These are phyloP conservation scores for Teratosphaeria pseudoeucalypti DNA, from an alignment of 2,329 filamentous ascomycete species.

Conservation along the genomic window DNA sequence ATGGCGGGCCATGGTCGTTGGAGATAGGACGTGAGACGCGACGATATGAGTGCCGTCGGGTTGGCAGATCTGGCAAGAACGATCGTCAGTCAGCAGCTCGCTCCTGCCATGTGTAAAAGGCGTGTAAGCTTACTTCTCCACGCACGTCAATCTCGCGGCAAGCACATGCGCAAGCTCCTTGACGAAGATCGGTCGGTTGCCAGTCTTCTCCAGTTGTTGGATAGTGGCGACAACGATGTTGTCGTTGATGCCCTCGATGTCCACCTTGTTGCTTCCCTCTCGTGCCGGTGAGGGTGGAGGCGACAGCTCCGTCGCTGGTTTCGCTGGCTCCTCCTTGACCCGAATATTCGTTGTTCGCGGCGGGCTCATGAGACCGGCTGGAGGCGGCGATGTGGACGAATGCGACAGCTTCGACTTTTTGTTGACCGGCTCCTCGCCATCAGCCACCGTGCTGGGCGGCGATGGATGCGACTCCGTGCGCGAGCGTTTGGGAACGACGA, in stretches of 20 bases:
- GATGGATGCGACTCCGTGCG: conserved; percentile 38
- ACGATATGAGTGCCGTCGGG: conserved; percentile 88
- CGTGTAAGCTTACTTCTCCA: conserved; percentile 68
- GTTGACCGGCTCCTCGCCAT: conserved; percentile 45
- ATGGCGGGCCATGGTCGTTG: conserved; percentile 72
- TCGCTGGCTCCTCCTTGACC: conserved; percentile 39
- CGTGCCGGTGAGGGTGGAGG: conserved; percentile 65
- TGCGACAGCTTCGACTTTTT: conserved; percentile 69
- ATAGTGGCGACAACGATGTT: conserved; percentile 91
- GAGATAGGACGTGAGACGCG: conserved; percentile 77
- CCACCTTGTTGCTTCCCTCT: conserved; percentile 47
- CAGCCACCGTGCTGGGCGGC: conserved; percentile 51
- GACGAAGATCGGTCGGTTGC: conserved; percentile 85
- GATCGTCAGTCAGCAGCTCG: conserved; percentile 27
- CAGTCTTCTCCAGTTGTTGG: conserved; percentile 75
- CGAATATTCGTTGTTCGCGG: conserved; percentile 32
- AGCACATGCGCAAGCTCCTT: conserved; percentile 83
- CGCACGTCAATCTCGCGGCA: conserved; percentile 63
- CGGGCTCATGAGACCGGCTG: conserved; percentile 31
- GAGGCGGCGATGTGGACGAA: conserved; percentile 30
- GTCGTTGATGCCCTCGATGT: conserved; percentile 78
- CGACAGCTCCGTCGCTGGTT: conserved; percentile 52
- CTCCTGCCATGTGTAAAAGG: not conserved
- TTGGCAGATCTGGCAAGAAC: conserved; percentile 67
- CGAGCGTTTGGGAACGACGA: conserved; percentile 60